Evolutionary conservation across 352 stramenopile genomes (phyloP).

Genomic region (Globisporangium paddicum): DNA sequence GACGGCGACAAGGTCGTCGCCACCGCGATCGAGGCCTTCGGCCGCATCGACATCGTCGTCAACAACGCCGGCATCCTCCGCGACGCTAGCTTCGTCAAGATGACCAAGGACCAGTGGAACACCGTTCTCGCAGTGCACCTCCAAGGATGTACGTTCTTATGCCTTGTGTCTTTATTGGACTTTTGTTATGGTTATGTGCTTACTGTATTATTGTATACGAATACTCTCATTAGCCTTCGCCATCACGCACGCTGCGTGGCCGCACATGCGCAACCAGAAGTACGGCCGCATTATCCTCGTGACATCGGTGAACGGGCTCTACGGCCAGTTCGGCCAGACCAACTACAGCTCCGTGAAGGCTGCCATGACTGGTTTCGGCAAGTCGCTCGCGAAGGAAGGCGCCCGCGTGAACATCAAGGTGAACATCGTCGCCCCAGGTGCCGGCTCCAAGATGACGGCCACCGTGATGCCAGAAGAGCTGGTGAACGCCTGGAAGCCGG

Average conservation of each 20-base stretch:
- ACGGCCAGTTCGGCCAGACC: conserved; percentile 75
- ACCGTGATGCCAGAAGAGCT: conserved; percentile 81
- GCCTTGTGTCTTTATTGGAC: background rate
- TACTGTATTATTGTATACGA: conserved; percentile 37
- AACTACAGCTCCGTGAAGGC: conserved; percentile 83
- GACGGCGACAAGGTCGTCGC: conserved; percentile 80
- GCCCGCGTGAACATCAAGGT: conserved; percentile 81
- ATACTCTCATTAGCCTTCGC: conserved; percentile 52
- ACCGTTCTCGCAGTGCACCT: conserved; percentile 84
- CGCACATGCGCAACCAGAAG: conserved; percentile 86
- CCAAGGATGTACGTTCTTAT: conserved; percentile 75
- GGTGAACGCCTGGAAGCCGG: conserved; percentile 81
- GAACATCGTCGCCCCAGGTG: conserved; percentile 84
- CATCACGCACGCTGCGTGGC: conserved; percentile 84
- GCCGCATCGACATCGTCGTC: conserved; percentile 80
- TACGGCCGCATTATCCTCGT: conserved; percentile 88
- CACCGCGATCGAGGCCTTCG: conserved; percentile 63
- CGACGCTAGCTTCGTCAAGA: conserved; percentile 87
- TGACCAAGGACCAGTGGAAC: conserved; percentile 88
- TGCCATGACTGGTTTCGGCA: conserved; percentile 62
- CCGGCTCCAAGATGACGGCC: conserved; percentile 85
- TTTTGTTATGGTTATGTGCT: conserved; percentile 23
- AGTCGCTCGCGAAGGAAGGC: conserved; percentile 77
- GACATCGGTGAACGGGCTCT: conserved; percentile 76
- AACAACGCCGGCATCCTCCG: conserved; percentile 95